Conservation (phyloP, 257 asterid genomes). For the Scutellaria minor region DNA sequence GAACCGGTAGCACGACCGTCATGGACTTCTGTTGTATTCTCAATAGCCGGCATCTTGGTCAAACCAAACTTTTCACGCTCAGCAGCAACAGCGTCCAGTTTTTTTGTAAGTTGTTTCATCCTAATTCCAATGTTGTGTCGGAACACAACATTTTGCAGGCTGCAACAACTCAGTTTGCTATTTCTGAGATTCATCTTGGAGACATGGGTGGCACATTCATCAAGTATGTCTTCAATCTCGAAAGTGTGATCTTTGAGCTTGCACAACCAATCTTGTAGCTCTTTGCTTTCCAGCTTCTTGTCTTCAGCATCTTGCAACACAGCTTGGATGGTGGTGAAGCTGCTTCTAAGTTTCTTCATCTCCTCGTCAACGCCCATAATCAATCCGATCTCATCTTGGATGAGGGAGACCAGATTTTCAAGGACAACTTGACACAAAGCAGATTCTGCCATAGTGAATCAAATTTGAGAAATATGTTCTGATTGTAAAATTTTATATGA, state of each 20-base stretch:
- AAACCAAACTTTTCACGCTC: background rate
- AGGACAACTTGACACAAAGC: constrained; percentile 32
- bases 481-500: too few species aligned
- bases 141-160: background rate
- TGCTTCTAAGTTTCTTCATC: constrained; percentile 40
- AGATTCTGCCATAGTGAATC: constrained; percentile 28
- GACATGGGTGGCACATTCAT: constrained; percentile 27
- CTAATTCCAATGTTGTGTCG: constrained; percentile 4
- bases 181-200: background rate
- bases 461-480: too few species aligned
- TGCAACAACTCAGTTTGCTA: background rate
- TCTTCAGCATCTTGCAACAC: constrained; percentile 45
- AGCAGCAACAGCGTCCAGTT: constrained; percentile 10
- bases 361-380: constrained; percentile 37
- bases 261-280: constrained; percentile 29
- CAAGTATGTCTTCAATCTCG: constrained; percentile 42
- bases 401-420: constrained; percentile 28
- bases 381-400: constrained; percentile 39
- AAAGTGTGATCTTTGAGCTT: constrained; percentile 36
- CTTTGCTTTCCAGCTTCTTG: background rate
- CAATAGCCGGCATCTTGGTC: background rate
- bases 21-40: background rate
- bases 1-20: constrained; percentile 44
- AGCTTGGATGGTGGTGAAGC: constrained; percentile 38
- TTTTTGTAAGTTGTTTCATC: constrained; percentile 24